Evolutionary conservation across 2,329 filamentous ascomycete genomes (phyloP), one percentile per base, ranked within the genome.

Genomic region (Cladosporium sp.): DNA sequence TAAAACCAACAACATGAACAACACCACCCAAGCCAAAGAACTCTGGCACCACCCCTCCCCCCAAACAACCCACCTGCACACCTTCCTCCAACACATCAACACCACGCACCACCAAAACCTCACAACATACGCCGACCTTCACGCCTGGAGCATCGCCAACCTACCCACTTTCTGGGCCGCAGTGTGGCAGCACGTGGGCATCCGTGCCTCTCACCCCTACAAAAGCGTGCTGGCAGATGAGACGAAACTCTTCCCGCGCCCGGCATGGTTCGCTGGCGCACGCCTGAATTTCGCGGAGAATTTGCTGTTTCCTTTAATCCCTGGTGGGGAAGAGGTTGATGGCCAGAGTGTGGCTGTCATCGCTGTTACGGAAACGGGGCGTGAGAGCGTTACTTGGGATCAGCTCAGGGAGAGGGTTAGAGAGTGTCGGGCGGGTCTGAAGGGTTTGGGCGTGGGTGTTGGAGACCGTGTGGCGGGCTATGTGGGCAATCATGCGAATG

Each of bases 201-300:
- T 97, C 58, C 83, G 77, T 56, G 82, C 88, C 4, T 86, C 86
- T 19, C 75, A 73, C 61, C 68, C 74, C 7, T 91, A 81, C 64
- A 45, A 42, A 20, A 61, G 91, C 84, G 85, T 89, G 37, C 73
- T 96, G 15, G 80, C 86, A 19, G 66, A 78, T 36, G 70, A 80
- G 49, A 79, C 83, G 5, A 7, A n/a, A 7, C 87, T 97, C 79
- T 97, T 90, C 62, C 92, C 92, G 19, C 84, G 89, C 19, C 91
- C 92, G 7, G 75, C 84, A 53, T 97, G 96, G 75, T 97, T 96
- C 68, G 69, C 82, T 51, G 85, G 85, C 8, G 80, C 88, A 12
- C 83, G 76, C 52, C 76, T 97, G 57, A 99, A 97, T 69, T 97
- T 96, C 66, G 91, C 92, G 20, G 89, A 97, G 72, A 99, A 99